A percentile compares a stretch with the other conserved stretches of the same genome.
Conservation (phyloP, 2,329 filamentous ascomycete species). For the Penicillium occitanis region DNA sequence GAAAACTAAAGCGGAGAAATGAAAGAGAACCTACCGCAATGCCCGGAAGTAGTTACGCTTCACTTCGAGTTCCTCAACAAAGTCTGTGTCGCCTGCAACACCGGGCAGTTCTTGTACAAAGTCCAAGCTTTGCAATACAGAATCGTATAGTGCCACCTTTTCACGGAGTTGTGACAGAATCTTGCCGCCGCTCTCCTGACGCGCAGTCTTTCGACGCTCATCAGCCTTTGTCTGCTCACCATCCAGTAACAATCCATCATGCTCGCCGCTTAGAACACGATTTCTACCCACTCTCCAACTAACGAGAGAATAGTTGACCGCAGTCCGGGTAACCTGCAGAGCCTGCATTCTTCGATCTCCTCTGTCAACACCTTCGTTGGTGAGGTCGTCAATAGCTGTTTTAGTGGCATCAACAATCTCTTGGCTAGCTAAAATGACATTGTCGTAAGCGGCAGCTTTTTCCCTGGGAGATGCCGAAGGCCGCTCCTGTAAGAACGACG, state of each 20-base stretch:
- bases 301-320: slow-evolving; percentile 90
- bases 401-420: slow-evolving; percentile 93
- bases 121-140: slow-evolving; percentile 84
- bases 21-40: slow-evolving; percentile 64
- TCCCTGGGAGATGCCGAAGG: slow-evolving; percentile 52
- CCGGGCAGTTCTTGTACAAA: slow-evolving; percentile 86
- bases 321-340: slow-evolving; percentile 85
- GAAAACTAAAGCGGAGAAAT: not conserved
- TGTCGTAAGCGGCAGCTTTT: slow-evolving; percentile 83
- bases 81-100: slow-evolving; percentile 76
- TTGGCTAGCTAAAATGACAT: slow-evolving; percentile 83
- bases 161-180: slow-evolving; percentile 81
- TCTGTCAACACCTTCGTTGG: slow-evolving; percentile 77
- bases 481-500: slow-evolving; percentile 48
- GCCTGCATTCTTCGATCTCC: slow-evolving; percentile 87
- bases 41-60: slow-evolving; percentile 83
- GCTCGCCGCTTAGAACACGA: slow-evolving; percentile 76
- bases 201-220: slow-evolving; percentile 39
- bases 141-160: slow-evolving; percentile 85
- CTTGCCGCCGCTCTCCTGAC: slow-evolving; percentile 67
- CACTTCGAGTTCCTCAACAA: slow-evolving; percentile 74
- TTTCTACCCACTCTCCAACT: slow-evolving; percentile 95
- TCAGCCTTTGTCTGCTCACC: slow-evolving; percentile 44
- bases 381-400: slow-evolving; percentile 85
- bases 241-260: slow-evolving; percentile 69